Base-by-base conservation (phyloP, 345 rosid species). In the Cardiospermum halicacabum region DNA sequence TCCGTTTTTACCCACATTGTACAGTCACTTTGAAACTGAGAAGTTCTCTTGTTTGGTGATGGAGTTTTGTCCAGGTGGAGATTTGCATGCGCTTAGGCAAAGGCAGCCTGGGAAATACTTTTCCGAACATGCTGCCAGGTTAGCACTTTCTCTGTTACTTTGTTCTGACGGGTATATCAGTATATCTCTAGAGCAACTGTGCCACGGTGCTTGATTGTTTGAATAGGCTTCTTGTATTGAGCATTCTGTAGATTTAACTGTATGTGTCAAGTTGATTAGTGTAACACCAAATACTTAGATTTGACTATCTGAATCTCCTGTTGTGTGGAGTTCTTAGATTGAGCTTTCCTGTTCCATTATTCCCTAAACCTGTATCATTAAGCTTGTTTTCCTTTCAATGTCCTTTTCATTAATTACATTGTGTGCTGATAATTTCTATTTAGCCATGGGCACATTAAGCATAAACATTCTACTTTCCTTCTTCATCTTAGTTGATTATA, bases 31-130 rank as follows among this genome's bases (percentile, higher is more conserved):
- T 70, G 96, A 93, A 80, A 88, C 98, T 0, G 84, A 84, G 60
- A 87, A 81, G 71, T 77, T 75, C 69, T 75, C 96, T 21, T 89
- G 96, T 77, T 76, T 92, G 75, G 83, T 92, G n/a, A 89, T 92
- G 96, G 98, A 93, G 84, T 90, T 86, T 66, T 93, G 98, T 71
- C 97, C 98, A n/a, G 97, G 96, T 0, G 98, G 98, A 54, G 97
- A 89, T 70, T 70, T 93, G 69, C 89, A 90, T 73, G 80, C 89
- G 26, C 89, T 89, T 62, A 59, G 90, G 74, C 97, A 89, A 72
- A 85, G 81, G 61, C 97, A 88, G 75, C 96, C 85, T 3, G 97
- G 96, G 37, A 89, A 93, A 66, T 82, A 74, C 77, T 92, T 93
- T 70, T 72, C 90, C 3, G 98, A 93, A 74, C 87, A 88, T 56